phyloP scores from a whole-genome alignment of 1,284 basidiomycete species.

The Anthracocystis setariae region DNA sequence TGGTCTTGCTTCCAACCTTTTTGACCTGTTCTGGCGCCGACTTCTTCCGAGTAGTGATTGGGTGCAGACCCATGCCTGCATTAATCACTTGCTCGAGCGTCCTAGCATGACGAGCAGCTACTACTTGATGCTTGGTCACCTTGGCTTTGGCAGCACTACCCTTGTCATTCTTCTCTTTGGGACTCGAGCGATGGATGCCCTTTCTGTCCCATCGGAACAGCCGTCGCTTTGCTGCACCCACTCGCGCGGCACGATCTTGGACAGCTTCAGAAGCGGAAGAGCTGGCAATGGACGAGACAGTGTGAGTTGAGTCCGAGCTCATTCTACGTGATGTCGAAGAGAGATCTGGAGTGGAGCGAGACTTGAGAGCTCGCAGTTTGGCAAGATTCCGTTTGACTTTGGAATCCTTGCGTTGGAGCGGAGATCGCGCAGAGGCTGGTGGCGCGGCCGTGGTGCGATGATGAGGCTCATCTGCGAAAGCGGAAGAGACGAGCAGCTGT shows the following conservation, averaged over 20 bases:
- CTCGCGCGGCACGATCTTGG: slow-evolving; percentile 19
- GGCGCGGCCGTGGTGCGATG: background rate
- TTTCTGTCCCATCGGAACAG: slow-evolving; percentile 45
- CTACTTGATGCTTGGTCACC: slow-evolving; percentile 47
- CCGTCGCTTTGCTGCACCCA: slow-evolving; percentile 33
- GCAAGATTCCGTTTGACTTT: slow-evolving; percentile 9
- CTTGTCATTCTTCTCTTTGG: slow-evolving; percentile 24
- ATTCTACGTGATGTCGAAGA: slow-evolving; percentile 3
- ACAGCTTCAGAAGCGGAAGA: slow-evolving; percentile 14
- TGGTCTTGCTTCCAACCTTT: slow-evolving; percentile 34
- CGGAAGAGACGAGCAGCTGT: slow-evolving; percentile 13
- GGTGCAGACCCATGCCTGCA: slow-evolving; percentile 50
- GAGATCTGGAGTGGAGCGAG: slow-evolving; percentile 33
- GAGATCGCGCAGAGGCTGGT: background rate
- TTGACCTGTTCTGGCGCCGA: slow-evolving; percentile 8
- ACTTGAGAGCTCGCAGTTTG: slow-evolving; percentile 38
- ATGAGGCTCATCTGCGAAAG: background rate
- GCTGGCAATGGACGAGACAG: slow-evolving; percentile 9
- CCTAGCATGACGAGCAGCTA: slow-evolving; percentile 58
- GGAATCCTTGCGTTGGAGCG: background rate
- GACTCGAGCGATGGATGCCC: slow-evolving; percentile 35
- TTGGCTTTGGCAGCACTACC: slow-evolving; percentile 46
- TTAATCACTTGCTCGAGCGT: slow-evolving; percentile 60
- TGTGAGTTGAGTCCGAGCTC: slow-evolving; percentile 24
- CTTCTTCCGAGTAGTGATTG: slow-evolving; percentile 22